phyloP scores from a whole-genome alignment of 2,329 filamentous ascomycete species.

The Cladosporium austrohemisphaericum region DNA sequence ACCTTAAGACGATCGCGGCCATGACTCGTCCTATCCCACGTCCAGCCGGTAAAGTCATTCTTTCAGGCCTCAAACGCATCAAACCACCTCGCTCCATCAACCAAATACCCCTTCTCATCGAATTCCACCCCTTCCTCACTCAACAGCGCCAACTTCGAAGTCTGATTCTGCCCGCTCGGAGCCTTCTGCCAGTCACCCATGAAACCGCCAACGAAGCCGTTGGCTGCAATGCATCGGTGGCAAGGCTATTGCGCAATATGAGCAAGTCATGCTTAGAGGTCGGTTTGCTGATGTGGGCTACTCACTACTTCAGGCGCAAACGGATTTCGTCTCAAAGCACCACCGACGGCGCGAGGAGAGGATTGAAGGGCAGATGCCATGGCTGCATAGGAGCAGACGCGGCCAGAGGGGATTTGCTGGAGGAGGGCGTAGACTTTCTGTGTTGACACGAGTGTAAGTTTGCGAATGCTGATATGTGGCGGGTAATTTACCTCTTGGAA shows the following conservation, averaged over 20 bases:
- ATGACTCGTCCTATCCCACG: too few relatives aligned
- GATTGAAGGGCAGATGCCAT: constrained; percentile 65
- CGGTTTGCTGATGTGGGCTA: too few relatives aligned
- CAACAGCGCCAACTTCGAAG: constrained; percentile 61
- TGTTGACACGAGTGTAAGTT: not conserved
- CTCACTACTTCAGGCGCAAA: constrained; percentile 77
- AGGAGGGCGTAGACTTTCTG: constrained; percentile 62
- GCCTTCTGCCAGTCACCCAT: constrained; percentile 62
- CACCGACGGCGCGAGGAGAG: constrained; percentile 72
- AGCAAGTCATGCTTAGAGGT: too few relatives aligned
- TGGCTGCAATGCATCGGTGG: constrained; percentile 6
- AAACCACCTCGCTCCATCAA: constrained; percentile 40
- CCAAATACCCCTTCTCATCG: constrained; percentile 56
- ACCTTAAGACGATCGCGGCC: too few relatives aligned
- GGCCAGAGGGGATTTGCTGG: constrained; percentile 71
- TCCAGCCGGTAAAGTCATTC: too few relatives aligned
- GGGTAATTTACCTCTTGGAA: constrained; percentile 10
- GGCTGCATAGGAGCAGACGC: constrained; percentile 73
- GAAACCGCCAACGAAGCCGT: constrained; percentile 59
- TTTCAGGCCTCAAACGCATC: not conserved
- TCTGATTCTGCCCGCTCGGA: constrained; percentile 59
- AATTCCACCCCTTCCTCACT: constrained; percentile 62
- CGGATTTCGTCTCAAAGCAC: constrained; percentile 71
- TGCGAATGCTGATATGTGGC: too few relatives aligned
- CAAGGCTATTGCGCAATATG: not conserved